These are phyloP conservation scores for Solanum commersonii DNA, from an alignment of 257 asterid genomes.

Conservation along the genomic window DNA sequence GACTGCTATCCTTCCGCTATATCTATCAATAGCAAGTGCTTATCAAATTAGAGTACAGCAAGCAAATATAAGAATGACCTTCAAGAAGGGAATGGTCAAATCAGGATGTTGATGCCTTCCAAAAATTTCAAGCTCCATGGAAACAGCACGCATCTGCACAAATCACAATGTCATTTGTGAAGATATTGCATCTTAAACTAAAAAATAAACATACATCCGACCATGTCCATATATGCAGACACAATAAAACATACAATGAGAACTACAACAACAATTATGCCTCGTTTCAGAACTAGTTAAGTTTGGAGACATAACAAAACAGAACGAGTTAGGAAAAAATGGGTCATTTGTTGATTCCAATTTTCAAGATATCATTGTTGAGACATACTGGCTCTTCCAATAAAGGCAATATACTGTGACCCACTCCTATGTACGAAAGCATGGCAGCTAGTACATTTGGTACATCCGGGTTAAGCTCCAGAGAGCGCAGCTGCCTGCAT, in stretches of 20 bases:
- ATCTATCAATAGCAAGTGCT: slow-evolving; percentile 3
- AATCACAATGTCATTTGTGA: not conserved
- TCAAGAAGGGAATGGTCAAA: slow-evolving; percentile 79
- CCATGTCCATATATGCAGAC: not conserved
- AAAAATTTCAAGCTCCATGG: slow-evolving; percentile 89
- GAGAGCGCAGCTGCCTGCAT: slow-evolving; percentile 83
- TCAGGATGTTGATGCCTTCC: slow-evolving; percentile 89
- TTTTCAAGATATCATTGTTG: not conserved
- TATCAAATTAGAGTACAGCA: slow-evolving; percentile 2
- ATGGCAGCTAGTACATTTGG: slow-evolving; percentile 89
- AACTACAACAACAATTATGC: not conserved
- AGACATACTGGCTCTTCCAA: slow-evolving; percentile 90
- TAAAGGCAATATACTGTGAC: slow-evolving; percentile 78
- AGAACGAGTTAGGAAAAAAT: not conserved
- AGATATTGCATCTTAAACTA: not conserved
- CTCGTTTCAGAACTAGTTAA: not conserved
- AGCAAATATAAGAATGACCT: slow-evolving; percentile 35
- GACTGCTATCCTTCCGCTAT: not conserved
- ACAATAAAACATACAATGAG: not conserved
- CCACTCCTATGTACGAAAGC: slow-evolving; percentile 84
- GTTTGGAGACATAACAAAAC: not conserved
- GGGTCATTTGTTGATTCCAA: not conserved
- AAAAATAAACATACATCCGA: not conserved
- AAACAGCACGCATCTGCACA: slow-evolving; percentile 76
- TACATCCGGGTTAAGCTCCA: slow-evolving; percentile 86